Evolutionary conservation across 371 early-diverging fungal genomes (phyloP).

Genomic region (Parasitella parasitica): DNA sequence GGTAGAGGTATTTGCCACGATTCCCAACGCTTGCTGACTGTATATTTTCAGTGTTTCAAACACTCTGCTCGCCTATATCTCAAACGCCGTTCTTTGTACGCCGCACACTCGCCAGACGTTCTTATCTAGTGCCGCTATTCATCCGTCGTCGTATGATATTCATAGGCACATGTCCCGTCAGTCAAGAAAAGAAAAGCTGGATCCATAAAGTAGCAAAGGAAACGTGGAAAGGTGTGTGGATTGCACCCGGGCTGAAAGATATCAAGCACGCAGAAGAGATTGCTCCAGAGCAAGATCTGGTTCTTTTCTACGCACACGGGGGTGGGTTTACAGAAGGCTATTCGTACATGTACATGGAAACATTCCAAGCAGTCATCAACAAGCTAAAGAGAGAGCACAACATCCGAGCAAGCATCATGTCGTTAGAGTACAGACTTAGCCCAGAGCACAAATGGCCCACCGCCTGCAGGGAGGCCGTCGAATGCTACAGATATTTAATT

Average conservation of each 20-base stretch:
- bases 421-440: conserved; percentile 25
- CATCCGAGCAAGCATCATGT: conserved; percentile 20
- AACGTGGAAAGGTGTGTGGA: conserved; percentile 29
- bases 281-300: conserved; percentile 11
- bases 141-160: not conserved
- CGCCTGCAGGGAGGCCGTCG: conserved; percentile 18
- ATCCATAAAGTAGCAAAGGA: conserved; percentile 8
- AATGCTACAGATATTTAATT: conserved; percentile 27
- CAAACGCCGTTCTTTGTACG: not conserved
- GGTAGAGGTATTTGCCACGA: too few species aligned
- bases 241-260: conserved; percentile 10
- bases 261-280: conserved; percentile 8
- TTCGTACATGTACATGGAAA: conserved; percentile 26
- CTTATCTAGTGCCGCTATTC: not conserved
- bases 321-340: conserved; percentile 31
- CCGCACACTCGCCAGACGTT: not conserved
- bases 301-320: conserved; percentile 28
- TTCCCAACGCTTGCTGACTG: too few species aligned
- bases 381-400: conserved; percentile 12
- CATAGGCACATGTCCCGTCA: not conserved
- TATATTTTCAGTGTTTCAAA: conserved; percentile 4
- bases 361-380: conserved; percentile 13
- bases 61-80: not conserved
- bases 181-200: conserved; percentile 12
- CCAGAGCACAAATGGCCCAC: conserved; percentile 29